Evolutionary conservation across 2,329 filamentous ascomycete species (phyloP).

Genomic region (Pseudocercospora crystallina): DNA sequence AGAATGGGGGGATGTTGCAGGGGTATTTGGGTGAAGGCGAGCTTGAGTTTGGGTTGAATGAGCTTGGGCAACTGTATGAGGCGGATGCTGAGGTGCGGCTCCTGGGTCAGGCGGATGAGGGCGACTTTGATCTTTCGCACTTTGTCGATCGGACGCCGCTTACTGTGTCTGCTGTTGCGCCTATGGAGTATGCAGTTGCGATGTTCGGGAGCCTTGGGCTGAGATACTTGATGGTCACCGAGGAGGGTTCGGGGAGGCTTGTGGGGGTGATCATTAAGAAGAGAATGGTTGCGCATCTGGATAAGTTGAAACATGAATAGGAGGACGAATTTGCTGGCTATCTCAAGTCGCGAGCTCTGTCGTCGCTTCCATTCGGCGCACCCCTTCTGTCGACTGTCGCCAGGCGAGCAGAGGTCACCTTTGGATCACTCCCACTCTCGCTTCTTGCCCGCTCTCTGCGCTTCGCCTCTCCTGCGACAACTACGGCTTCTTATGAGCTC

Average conservation of each 20-base stretch:
- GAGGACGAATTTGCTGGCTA: neutral
- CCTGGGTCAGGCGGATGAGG: slow-evolving; percentile 38
- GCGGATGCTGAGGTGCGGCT: slow-evolving; percentile 39
- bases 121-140: slow-evolving; percentile 45
- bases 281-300: slow-evolving; percentile 54
- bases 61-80: slow-evolving; percentile 37
- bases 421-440: too few relatives aligned
- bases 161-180: slow-evolving; percentile 51
- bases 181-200: slow-evolving; percentile 60
- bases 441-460: too few relatives aligned
- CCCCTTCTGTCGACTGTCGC: too few relatives aligned
- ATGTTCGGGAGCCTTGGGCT: slow-evolving; percentile 60
- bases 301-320: slow-evolving; percentile 30
- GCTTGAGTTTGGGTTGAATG: slow-evolving; percentile 50
- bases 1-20: slow-evolving; percentile 48
- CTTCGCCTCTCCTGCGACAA: too few relatives aligned
- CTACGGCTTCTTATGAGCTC: too few relatives aligned
- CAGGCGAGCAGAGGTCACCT: too few relatives aligned
- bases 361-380: too few relatives aligned
- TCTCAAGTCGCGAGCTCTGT: too few relatives aligned
- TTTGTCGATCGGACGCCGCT: slow-evolving; percentile 58
- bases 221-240: slow-evolving; percentile 54
- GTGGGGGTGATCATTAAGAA: slow-evolving; percentile 61
- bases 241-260: slow-evolving; percentile 52
- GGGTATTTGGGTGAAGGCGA: slow-evolving; percentile 58